These are phyloP conservation scores for Pythium insidiosum DNA, from an alignment of 352 stramenopile genomes.

Conservation along the genomic window DNA sequence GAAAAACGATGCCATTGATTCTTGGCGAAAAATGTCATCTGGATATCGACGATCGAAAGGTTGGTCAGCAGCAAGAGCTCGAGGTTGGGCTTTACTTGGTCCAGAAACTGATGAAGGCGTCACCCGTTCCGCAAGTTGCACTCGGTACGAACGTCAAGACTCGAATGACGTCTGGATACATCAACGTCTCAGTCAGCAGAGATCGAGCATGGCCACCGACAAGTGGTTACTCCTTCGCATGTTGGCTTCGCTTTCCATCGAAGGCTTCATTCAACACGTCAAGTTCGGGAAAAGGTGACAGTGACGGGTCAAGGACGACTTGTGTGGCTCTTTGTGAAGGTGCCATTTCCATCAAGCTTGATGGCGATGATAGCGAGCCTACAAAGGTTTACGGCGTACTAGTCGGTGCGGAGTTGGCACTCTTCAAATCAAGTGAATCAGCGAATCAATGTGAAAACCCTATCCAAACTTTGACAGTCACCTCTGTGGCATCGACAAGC, in stretches of 20 bases:
- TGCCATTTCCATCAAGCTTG: conserved; percentile 24
- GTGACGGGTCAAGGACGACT: conserved; percentile 1
- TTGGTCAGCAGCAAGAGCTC: conserved; percentile 3
- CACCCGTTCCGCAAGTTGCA: conserved; percentile 34
- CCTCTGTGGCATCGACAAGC: conserved; percentile 21
- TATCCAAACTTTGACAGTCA: conserved; percentile 33
- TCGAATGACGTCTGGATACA: conserved; percentile 45
- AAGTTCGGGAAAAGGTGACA: background rate
- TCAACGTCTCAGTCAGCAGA: conserved; percentile 50
- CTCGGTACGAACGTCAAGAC: conserved; percentile 45
- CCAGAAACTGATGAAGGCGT: conserved; percentile 25
- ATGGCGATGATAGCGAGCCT: conserved; percentile 25
- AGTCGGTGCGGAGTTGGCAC: conserved; percentile 37
- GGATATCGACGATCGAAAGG: background rate
- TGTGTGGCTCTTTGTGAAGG: conserved; percentile 58
- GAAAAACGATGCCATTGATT: conserved; percentile 37
- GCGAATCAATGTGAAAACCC: conserved; percentile 24
- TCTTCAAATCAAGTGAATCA: conserved; percentile 37
- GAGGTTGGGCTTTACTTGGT: conserved; percentile 42
- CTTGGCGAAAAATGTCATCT: conserved; percentile 18
- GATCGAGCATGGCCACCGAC: conserved; percentile 61
- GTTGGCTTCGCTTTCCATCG: conserved; percentile 54
- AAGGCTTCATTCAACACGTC: background rate
- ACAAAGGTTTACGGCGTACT: conserved; percentile 50
- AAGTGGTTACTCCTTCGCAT: conserved; percentile 72